Conservation (phyloP, 1,284 basidiomycete species). For the Ustilago curta region DNA sequence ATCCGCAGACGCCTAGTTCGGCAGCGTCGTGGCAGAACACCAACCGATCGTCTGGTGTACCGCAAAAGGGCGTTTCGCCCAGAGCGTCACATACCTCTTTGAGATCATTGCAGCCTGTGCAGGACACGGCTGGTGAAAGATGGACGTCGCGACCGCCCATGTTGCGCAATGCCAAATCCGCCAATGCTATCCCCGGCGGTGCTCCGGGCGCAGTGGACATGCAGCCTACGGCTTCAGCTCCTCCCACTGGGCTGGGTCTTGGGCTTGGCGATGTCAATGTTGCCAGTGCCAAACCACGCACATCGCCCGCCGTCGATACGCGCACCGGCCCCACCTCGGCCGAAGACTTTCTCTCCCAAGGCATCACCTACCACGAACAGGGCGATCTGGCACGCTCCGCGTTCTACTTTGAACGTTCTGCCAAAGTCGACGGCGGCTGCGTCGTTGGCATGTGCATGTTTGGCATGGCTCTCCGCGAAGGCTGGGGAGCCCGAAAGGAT, state of each 20-base stretch:
- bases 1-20: constrained; percentile 18
- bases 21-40: constrained; percentile 14
- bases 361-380: constrained; percentile 83
- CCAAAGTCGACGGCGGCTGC: constrained; percentile 81
- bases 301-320: constrained; percentile 44
- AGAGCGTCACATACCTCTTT: constrained; percentile 31
- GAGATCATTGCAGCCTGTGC: constrained; percentile 31
- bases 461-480: constrained; percentile 86
- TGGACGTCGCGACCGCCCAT: constrained; percentile 2
- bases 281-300: constrained; percentile 12
- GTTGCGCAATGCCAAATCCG: constrained; percentile 40
- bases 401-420: constrained; percentile 81
- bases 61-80: constrained; percentile 4
- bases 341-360: constrained; percentile 69
- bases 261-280: background rate
- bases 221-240: constrained; percentile 29
- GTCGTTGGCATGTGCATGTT: constrained; percentile 93
- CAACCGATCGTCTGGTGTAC: background rate
- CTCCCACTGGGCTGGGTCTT: constrained; percentile 5
- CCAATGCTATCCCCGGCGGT: constrained; percentile 14
- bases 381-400: constrained; percentile 81
- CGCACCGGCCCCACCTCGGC: constrained; percentile 51
- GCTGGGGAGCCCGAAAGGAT: constrained; percentile 82
- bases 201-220: constrained; percentile 19
- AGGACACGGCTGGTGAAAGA: constrained; percentile 1